Evolutionary conservation across 1,139 yeast species (phyloP), one percentile per base, ranked within the genome.

Genomic region (Torulaspora pretoriensis): DNA sequence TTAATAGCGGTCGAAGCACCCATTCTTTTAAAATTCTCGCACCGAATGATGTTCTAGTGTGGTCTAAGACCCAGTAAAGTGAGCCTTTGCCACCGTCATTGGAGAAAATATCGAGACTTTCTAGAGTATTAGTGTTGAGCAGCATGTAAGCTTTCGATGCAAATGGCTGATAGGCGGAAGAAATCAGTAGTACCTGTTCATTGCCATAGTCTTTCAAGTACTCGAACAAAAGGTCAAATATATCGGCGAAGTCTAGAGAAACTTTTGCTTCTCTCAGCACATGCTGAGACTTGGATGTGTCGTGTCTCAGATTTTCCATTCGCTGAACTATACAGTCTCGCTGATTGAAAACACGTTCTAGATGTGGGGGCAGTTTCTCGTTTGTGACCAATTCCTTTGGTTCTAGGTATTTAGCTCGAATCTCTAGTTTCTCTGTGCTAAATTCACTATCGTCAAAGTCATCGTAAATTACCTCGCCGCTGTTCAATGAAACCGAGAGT

Each of bases 391-490:
- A 68, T 60, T 92, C 97, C 35, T 81, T 74, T 0, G 97, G 97
- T 33, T 78, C 77, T 43, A 89, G 66, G 61, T 87, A 88, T 35
- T 77, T 67, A 13, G 89, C 64, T 39, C 97, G 67, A 0, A 95
- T 86, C 50, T 85, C 90, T 27, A 90, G 65, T 52, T 82, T 83
- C 33, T 71, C 74, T 19, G 81, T 69, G 22, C 78, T 64, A 2
- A 69, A 65, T 25, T 72, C 71, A 56, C 83, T 92, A 12, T 63
- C 66, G 2, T 60, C 61, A 59, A 92, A 88, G 6, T 67, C 65
- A 60, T 92, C 97, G 51, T 77, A 77, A 0, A 86, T 64, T 4
- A 89, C 74, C 42, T 84, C 89, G 0, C 97, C 97, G 1, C 92
- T 83, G 2, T 80, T 70, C 0, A 92, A 81, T 50, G 85, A 85